Percentiles rank a stretch among this genome's conserved stretches.
These are phyloP conservation scores for Corchorus olitorius DNA, from an alignment of 345 rosid species.

Conservation along the genomic window DNA sequence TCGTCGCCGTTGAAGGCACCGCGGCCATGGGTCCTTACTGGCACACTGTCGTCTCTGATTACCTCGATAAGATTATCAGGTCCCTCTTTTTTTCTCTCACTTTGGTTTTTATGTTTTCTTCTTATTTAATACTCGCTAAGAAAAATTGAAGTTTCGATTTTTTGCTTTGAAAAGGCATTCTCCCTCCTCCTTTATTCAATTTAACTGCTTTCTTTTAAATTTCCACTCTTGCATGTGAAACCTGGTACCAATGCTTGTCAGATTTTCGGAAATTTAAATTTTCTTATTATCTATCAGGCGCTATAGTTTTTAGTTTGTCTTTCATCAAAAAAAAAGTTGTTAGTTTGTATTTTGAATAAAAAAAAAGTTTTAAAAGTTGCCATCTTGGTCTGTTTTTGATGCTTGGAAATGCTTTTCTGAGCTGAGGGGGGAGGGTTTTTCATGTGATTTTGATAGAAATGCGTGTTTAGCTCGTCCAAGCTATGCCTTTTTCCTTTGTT, in stretches of 20 bases:
- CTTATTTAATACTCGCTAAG: not conserved
- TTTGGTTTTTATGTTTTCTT: not conserved
- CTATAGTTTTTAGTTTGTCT: not conserved
- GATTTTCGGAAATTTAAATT: not conserved
- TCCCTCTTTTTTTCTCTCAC: slow-evolving; percentile 12
- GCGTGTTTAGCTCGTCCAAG: too few species aligned
- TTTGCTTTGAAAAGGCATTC: not conserved
- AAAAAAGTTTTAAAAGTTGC: too few species aligned
- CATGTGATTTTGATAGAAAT: too few species aligned
- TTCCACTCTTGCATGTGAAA: not conserved
- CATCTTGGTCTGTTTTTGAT: too few species aligned
- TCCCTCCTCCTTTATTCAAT: too few species aligned
- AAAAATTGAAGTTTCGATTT: not conserved
- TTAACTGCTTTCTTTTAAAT: not conserved
- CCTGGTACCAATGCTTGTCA: not conserved
- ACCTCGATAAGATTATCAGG: slow-evolving; percentile 91
- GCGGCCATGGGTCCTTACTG: slow-evolving; percentile 94
- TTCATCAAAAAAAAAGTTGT: too few species aligned
- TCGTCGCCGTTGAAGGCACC: slow-evolving; percentile 88
- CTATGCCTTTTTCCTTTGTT: too few species aligned
- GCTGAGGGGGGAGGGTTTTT: too few species aligned
- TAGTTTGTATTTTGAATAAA: too few species aligned
- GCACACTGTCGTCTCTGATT: slow-evolving; percentile 70
- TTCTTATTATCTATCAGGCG: not conserved
- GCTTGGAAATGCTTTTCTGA: too few species aligned